Percentiles rank a stretch among this genome's conserved stretches.
phyloP scores from a whole-genome alignment of 768 basidiomycete genomes.

The Naganishia vaughanmartiniae region DNA sequence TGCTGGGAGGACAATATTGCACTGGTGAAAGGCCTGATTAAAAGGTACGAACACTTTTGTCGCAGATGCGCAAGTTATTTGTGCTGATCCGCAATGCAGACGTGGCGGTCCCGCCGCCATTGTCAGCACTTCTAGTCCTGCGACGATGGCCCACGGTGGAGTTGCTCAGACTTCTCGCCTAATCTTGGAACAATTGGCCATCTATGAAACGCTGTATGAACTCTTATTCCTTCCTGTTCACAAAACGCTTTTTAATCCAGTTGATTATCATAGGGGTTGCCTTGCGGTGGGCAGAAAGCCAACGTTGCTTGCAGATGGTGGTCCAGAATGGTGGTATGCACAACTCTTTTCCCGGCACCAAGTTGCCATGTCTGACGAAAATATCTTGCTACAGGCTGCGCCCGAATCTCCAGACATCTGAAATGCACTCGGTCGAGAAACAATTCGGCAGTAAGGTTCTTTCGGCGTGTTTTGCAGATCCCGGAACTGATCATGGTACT shows the following conservation, averaged over 20 bases:
- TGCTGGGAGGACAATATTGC: slow-evolving; percentile 54
- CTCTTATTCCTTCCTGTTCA: neutral
- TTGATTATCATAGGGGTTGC: slow-evolving; percentile 49
- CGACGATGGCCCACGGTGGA: slow-evolving; percentile 41
- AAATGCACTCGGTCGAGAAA: slow-evolving; percentile 56
- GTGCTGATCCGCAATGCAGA: slow-evolving; percentile 28
- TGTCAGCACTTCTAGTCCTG: slow-evolving; percentile 42
- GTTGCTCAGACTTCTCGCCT: slow-evolving; percentile 52
- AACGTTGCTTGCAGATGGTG: slow-evolving; percentile 48
- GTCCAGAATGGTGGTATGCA: slow-evolving; percentile 54
- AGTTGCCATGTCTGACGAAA: neutral
- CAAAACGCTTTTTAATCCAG: neutral
- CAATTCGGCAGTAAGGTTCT: slow-evolving; percentile 55
- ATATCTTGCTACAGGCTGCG: slow-evolving; percentile 38
- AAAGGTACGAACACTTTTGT: slow-evolving; percentile 39
- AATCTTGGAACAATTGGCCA: slow-evolving; percentile 55
- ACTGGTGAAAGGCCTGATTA: slow-evolving; percentile 53
- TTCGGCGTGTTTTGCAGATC: neutral
- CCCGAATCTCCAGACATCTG: slow-evolving; percentile 49
- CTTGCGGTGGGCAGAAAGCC: slow-evolving; percentile 53
- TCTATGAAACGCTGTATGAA: slow-evolving; percentile 54
- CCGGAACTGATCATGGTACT: neutral
- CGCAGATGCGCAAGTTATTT: neutral
- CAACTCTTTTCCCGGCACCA: neutral
- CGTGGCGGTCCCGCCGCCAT: slow-evolving; percentile 55